Percentiles rank a stretch among this genome's conserved stretches.
phyloP scores from a whole-genome alignment of 352 stramenopile species.

The Phytopythium boreale region DNA sequence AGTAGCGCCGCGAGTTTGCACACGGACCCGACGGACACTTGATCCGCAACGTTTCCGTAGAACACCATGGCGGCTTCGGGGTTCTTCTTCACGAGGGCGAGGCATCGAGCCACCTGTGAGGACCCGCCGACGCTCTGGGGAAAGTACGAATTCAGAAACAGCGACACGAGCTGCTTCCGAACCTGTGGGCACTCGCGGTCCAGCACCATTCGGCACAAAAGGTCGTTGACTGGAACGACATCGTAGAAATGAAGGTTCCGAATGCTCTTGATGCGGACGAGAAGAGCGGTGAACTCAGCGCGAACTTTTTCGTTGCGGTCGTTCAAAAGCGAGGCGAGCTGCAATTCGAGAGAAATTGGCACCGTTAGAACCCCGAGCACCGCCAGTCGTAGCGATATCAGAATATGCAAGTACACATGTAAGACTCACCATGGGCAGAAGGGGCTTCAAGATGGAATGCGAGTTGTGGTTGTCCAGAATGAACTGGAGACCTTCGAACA shows the following conservation, averaged over 20 bases:
- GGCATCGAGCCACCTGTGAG: slow-evolving; percentile 77
- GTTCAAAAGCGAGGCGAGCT: slow-evolving; percentile 81
- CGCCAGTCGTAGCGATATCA: neutral
- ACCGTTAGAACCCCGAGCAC: neutral
- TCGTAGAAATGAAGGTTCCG: slow-evolving; percentile 87
- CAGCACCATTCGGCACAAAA: slow-evolving; percentile 70
- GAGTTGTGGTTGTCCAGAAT: slow-evolving; percentile 88
- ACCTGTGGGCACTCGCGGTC: slow-evolving; percentile 53
- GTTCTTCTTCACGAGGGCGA: slow-evolving; percentile 80
- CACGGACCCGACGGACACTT: slow-evolving; percentile 74
- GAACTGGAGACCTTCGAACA: slow-evolving; percentile 83
- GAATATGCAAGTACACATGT: neutral
- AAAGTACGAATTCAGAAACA: slow-evolving; percentile 89
- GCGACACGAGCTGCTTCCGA: slow-evolving; percentile 71
- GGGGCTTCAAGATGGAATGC: slow-evolving; percentile 78
- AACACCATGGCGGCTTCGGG: slow-evolving; percentile 81
- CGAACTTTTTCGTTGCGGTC: slow-evolving; percentile 83
- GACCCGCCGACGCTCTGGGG: slow-evolving; percentile 75
- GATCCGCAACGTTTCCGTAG: slow-evolving; percentile 71
- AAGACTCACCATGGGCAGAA: slow-evolving; percentile 69
- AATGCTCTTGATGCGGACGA: slow-evolving; percentile 88
- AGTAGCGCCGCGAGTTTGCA: slow-evolving; percentile 79
- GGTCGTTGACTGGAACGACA: slow-evolving; percentile 71
- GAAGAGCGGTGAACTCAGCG: slow-evolving; percentile 67
- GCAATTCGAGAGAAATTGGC: neutral